A percentile compares a stretch with the other conserved stretches of the same genome.
phyloP scores from a whole-genome alignment of 75 land plant genomes.

The Cryptomeria japonica region DNA sequence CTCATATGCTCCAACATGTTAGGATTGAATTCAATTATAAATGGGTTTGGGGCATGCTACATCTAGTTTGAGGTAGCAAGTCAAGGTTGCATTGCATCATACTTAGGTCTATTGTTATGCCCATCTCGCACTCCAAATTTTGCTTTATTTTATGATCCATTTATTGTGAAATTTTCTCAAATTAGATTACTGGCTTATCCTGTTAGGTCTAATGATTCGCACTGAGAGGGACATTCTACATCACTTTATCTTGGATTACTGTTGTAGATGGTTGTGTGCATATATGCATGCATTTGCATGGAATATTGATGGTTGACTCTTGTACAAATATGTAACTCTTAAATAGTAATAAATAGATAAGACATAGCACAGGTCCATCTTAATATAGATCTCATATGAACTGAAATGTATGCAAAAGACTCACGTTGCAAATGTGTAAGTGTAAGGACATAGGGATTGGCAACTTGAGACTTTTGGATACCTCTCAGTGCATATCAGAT shows the following conservation, averaged over 20 bases:
- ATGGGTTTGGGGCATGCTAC: too few relatives aligned
- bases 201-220: neutral
- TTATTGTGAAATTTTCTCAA: neutral
- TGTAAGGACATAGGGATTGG: neutral
- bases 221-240: neutral
- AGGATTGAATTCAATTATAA: too few relatives aligned
- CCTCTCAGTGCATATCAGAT: neutral
- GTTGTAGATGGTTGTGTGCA: neutral
- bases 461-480: neutral
- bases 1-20: too few relatives aligned
- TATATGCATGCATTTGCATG: neutral
- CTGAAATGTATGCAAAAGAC: too few relatives aligned
- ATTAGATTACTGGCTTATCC: neutral
- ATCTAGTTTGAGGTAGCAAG: too few relatives aligned
- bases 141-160: neutral
- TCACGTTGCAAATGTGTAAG: neutral
- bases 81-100: neutral
- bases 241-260: neutral
- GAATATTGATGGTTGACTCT: neutral
- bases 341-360: too few relatives aligned
- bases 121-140: neutral
- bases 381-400: neutral
- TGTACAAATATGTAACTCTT: neutral
- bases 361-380: neutral
- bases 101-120: neutral